Base-by-base conservation (phyloP, 352 stramenopile species). In the Globisporangium megalacanthum region DNA sequence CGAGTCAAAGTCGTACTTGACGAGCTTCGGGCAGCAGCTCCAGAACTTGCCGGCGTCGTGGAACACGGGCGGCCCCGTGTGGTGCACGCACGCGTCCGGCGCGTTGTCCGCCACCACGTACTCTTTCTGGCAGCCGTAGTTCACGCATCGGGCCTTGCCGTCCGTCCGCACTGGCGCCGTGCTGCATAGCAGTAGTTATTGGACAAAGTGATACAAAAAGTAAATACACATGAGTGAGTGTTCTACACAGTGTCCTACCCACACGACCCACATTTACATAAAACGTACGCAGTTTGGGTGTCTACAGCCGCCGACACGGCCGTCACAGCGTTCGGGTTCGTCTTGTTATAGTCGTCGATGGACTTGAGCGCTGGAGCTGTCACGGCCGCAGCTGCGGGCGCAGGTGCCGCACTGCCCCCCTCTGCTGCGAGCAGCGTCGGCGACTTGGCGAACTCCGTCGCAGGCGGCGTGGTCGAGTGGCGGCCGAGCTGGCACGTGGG, bases 1-100 rank as follows among this genome's bases (percentile, higher is more conserved):
- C 53, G 89, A 91, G 35, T 98, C 90, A 71, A 97, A 98, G 68
- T 97, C 89, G 79, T 97, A 97, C 80, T 97, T 97, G 66, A 96
- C 81, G 31, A 75, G 65, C 64, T 96, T 94, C 15, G 91, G 89
- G 62, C 92, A 98, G 77, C 92, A 98, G 60, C 77, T 92, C 92
- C 92, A 98, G 70, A 84, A 97, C 70, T 98, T 98, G 65, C 85
- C 83, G 48, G 85, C 86, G 61, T 98, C 92, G 63, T 97, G 92
- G 71, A 98, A 98, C 39, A 98, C 84, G 1, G 92, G 92, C 37
- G 87, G 75, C 10, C 84, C 85, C 8, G 75, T 77, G 68, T 98
- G 91, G 71, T 97, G 91, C 49, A 60, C 69, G 62, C 92, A 98
- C 45, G 81, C 76, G 19, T 58, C 63, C 1, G 73, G 66, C 20